Evolutionary conservation across 2,329 filamentous ascomycete species (phyloP), one percentile per base, ranked within the genome.

Genomic region (Paecilomyces formosus): DNA sequence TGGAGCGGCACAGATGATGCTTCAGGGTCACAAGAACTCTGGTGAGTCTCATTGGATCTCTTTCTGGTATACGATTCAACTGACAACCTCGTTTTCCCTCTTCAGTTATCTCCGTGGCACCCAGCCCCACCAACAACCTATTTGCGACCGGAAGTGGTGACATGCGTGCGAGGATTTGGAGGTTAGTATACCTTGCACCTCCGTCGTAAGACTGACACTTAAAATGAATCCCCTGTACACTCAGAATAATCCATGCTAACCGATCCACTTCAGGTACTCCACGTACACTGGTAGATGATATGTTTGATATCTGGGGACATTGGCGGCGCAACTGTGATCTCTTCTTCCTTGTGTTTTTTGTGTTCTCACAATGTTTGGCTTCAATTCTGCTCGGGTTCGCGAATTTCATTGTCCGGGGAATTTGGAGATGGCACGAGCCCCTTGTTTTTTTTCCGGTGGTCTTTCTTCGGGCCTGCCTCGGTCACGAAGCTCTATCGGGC

Each of bases 1-100:
- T 21, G 94, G 93, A 35, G 88, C 90, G 65, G 95, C 93, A 1
- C 93, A 97, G 77, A 88, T 99, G 73, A 97, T 97, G 94, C 84
- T 99, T 62, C 94, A 97, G 76, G 94, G 94, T 26, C 94, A 99
- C 74, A 97, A 97, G 82, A 97, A 97, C 77, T 96, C 91, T 11
- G 84, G 85, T 86, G 74, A 68, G 81, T 76, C 26, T 58, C 18
- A 15, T 49, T 26, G 9, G 13, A 13, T 26, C 12, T 53, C n/a
- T 52, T 52, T 51, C 35, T 15, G 51, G 22, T 13, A 22, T 11
- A 54, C n/a, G 51, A 56, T 59, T 60, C 55, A 58, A 28, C 62
- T 63, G 66, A 62, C 65, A 62, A 54, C 55, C 60, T 60, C 54
- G n/a, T n/a, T n/a, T n/a, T n/a, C n/a, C n/a, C n/a, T n/a, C 50